Evolutionary conservation across 2,329 filamentous ascomycete genomes (phyloP), one percentile per base, ranked within the genome.

Genomic region (Pseudocercospora musae): DNA sequence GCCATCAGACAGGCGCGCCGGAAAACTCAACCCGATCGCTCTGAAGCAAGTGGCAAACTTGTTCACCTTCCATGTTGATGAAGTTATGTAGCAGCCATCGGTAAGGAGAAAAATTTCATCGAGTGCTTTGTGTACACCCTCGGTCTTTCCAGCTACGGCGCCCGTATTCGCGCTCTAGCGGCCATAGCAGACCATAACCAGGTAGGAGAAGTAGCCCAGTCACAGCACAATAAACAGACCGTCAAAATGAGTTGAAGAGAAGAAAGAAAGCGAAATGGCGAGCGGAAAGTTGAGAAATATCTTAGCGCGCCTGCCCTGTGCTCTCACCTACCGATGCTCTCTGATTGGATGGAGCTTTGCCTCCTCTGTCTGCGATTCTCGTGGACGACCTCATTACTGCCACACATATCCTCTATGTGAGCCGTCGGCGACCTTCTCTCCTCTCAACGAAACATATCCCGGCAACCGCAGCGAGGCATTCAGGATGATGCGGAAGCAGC

Each of bases 111-210:
- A 76, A 76, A 77, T 80, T 79, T 87, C 82, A 86, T 84, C 69
- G 68, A 62, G 58, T 60, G 54, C 57, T 63, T 50, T 53, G 64
- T 64, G 62, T 80, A 79, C 71, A 75, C 77, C 82, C 80, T 87
- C 81, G 78, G 81, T 77, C 78, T 83, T 84, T 87, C 85, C 85
- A 88, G 85, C 85, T 87, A 84, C 83, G 83, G 81, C 77, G 84
- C 84, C 74, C 76, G 69, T 70, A 75, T 74, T 76, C 77, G 78
- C 83, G 77, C 75, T 87, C 84, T 88, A 73, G 84, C 82, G 80
- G 80, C 85, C 81, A 78, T 83, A 83, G 81, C 80, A 88, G 85
- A 85, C 85, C 84, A 84, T 75, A 78, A 75, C 79, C 76, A 78
- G 80, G 84, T 81, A 68, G 73, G 69, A 62, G 50, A 65, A 66